A percentile compares a stretch with the other conserved stretches of the same genome.
phyloP scores from a whole-genome alignment of 2,329 filamentous ascomycete species.

The Sarocladium strictum region DNA sequence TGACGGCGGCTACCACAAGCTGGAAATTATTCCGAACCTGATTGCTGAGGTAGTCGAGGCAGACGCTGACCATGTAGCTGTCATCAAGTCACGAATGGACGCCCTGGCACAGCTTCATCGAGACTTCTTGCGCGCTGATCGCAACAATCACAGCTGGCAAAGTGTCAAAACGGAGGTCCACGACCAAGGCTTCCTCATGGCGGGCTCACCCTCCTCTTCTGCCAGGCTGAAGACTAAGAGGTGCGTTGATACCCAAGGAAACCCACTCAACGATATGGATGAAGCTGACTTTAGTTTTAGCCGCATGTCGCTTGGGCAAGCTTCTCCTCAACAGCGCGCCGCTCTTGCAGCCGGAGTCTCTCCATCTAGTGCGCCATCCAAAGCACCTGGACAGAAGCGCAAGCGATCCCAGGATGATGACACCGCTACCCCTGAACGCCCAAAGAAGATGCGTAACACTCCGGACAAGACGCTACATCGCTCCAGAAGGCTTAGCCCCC shows the following conservation, averaged over 20 bases:
- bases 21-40: constrained; percentile 32
- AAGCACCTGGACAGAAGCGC: background rate
- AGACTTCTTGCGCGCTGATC: constrained; percentile 25
- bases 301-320: background rate
- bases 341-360: background rate
- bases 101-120: constrained; percentile 29
- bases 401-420: background rate
- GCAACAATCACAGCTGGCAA: constrained; percentile 25
- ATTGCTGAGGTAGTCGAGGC: constrained; percentile 29
- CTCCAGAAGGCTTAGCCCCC: background rate
- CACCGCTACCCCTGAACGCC: background rate
- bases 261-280: background rate
- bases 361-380: background rate
- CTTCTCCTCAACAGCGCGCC: background rate
- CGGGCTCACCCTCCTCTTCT: background rate
- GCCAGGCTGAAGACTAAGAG: background rate
- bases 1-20: constrained; percentile 30
- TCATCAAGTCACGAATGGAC: constrained; percentile 30
- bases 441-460: background rate
- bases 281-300: constrained; percentile 3
- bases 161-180: constrained; percentile 14
- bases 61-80: constrained; percentile 23
- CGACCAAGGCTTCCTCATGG: constrained; percentile 1
- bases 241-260: background rate
- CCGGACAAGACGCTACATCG: background rate